Conservation (phyloP, 805 yeast genomes). For the Groenewaldozyma salmanticensis region DNA sequence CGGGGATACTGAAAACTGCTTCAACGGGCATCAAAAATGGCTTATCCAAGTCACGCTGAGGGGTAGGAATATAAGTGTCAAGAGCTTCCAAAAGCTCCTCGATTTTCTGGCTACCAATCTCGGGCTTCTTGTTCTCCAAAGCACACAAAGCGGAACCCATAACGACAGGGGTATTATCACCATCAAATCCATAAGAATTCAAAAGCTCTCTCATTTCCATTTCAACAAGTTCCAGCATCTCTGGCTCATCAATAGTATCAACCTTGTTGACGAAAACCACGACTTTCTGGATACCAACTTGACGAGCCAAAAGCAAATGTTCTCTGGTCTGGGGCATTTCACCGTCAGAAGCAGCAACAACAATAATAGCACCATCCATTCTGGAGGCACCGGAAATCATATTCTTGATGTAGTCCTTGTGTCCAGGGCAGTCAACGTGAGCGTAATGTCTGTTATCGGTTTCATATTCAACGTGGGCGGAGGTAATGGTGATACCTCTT, state of each 20-base stretch:
- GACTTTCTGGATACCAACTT: conserved; percentile 96
- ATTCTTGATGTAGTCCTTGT: conserved; percentile 96
- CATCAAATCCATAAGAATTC: conserved; percentile 88
- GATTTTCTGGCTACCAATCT: conserved; percentile 84
- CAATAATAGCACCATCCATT: conserved; percentile 99
- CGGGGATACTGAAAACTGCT: conserved; percentile 95
- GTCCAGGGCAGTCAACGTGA: conserved; percentile 98
- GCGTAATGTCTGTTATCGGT: conserved; percentile 93
- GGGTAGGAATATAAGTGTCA: conserved; percentile 93
- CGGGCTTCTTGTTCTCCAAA: conserved; percentile 77
- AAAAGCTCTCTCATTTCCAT: conserved; percentile 99
- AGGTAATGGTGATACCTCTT: conserved; percentile 96
- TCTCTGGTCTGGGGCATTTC: conserved; percentile 99
- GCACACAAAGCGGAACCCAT: conserved; percentile 99
- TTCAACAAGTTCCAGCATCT: conserved; percentile 98
- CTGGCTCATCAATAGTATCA: conserved; percentile 96
- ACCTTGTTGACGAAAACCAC: conserved; percentile 98
- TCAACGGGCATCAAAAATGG: conserved; percentile 96
- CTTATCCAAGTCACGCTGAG: conserved; percentile 89
- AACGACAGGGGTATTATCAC: conserved; percentile 94
- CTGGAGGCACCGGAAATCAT: conserved; percentile 99
- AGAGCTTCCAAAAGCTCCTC: conserved; percentile 79
- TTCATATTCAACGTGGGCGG: conserved; percentile 97
- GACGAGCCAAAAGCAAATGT: conserved; percentile 96
- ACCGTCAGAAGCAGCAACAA: conserved; percentile 98